A percentile compares a stretch with the other conserved stretches of the same genome.
These are phyloP conservation scores for Cladosporium phlei DNA, from an alignment of 2,329 filamentous ascomycete species.

Conservation along the genomic window DNA sequence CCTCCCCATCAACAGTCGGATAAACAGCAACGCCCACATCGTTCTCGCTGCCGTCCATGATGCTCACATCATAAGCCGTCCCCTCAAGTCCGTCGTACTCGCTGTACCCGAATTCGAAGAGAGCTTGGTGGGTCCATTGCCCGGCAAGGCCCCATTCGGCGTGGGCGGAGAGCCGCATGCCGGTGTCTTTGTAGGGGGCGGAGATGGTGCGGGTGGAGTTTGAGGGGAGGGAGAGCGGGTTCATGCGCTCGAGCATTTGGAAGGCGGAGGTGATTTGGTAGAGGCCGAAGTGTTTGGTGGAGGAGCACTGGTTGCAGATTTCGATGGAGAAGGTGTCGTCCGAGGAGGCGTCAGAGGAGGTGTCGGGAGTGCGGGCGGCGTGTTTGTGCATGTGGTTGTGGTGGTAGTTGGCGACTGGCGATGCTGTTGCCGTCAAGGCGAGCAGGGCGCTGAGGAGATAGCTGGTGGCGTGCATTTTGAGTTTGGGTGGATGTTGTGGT, in stretches of 20 bases:
- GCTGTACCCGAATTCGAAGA: conserved; percentile 29
- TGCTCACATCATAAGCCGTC: conserved; percentile 16
- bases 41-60: conserved; percentile 25
- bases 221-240: conserved; percentile 17
- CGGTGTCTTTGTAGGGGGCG: conserved; percentile 22
- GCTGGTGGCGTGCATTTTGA: conserved; percentile 8
- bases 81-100: conserved; percentile 21
- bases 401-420: background rate
- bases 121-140: conserved; percentile 25
- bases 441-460: conserved; percentile 10
- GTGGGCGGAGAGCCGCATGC: conserved; percentile 27
- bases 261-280: conserved; percentile 25
- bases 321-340: conserved; percentile 27
- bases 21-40: conserved; percentile 24
- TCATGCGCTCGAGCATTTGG: conserved; percentile 22
- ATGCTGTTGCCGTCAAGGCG: conserved; percentile 12
- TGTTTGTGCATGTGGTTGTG: too few relatives aligned
- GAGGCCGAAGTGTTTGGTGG: conserved; percentile 23
- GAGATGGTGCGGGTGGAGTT: conserved; percentile 16
- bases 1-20: conserved; percentile 16
- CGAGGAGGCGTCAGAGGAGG: background rate
- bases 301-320: conserved; percentile 26
- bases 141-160: conserved; percentile 24
- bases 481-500: conserved; percentile 1
- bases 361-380: too few relatives aligned